These are phyloP conservation scores for Crithidia acanthocephali DNA, from an alignment of 208 protist species.

Conservation along the genomic window DNA sequence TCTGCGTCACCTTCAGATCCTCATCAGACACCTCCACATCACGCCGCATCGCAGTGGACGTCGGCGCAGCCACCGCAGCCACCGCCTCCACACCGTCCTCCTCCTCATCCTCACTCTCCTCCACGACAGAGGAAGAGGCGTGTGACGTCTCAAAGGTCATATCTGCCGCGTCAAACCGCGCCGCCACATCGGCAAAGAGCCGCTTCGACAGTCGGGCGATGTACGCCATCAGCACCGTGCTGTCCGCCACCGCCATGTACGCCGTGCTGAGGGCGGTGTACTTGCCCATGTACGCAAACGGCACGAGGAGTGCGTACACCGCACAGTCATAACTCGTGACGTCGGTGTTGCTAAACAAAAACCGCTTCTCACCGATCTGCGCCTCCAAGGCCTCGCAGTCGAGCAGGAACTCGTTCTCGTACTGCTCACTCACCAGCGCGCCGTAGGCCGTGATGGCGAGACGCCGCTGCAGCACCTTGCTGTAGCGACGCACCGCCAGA, in stretches of 20 bases:
- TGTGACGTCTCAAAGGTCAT: conserved; percentile 2
- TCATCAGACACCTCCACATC: conserved; percentile 10
- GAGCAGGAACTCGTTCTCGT: conserved; percentile 47
- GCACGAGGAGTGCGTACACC: conserved; percentile 65
- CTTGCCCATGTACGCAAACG: conserved; percentile 55
- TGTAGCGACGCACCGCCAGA: conserved; percentile 40
- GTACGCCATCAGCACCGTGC: conserved; percentile 55
- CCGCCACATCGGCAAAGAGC: conserved; percentile 53
- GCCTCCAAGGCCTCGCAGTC: conserved; percentile 58
- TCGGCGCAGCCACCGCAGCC: background rate
- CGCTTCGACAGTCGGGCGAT: conserved; percentile 53
- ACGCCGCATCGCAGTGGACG: conserved; percentile 3
- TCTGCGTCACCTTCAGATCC: background rate
- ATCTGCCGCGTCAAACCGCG: conserved; percentile 16
- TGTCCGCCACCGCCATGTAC: conserved; percentile 53
- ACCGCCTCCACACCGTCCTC: background rate
- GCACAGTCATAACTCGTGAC: conserved; percentile 74
- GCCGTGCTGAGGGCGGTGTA: conserved; percentile 44
- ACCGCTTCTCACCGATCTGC: conserved; percentile 41
- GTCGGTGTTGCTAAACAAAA: conserved; percentile 42
- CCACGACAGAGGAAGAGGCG: background rate
- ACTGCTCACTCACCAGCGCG: conserved; percentile 52
- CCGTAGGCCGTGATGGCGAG: conserved; percentile 42
- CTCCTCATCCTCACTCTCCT: conserved; percentile 6
- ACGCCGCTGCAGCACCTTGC: conserved; percentile 20